phyloP scores from a whole-genome alignment of 176 grass and related monocot species.

The Miscanthus lutarioriparius region DNA sequence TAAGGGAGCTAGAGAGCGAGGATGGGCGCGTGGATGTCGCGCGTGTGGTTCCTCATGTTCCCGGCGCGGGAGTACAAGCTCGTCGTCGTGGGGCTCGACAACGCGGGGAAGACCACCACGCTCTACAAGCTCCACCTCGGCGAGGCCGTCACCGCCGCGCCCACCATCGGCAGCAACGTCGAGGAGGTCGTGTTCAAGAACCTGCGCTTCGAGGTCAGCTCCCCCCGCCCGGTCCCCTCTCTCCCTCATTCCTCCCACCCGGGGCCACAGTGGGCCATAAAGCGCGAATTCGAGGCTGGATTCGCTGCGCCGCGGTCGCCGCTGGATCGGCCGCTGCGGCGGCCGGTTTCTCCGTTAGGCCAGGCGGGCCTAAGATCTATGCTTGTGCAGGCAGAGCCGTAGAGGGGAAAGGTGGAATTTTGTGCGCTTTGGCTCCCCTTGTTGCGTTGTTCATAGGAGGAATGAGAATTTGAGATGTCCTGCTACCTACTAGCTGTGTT shows the following conservation, averaged over 20 bases:
- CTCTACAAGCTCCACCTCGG: slow-evolving; percentile 97
- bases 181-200: slow-evolving; percentile 99
- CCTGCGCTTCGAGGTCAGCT: slow-evolving; percentile 81
- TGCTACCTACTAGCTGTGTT: background rate
- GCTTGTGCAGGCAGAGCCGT: background rate
- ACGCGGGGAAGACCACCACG: slow-evolving; percentile 95
- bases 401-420: background rate
- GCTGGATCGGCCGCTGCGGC: background rate
- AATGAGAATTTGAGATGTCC: background rate
- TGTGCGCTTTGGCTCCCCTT: background rate
- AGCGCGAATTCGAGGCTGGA: background rate
- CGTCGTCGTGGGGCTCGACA: slow-evolving; percentile 92
- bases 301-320: background rate
- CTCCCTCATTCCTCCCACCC: background rate
- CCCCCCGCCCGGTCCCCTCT: background rate
- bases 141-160: slow-evolving; percentile 90
- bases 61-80: slow-evolving; percentile 99
- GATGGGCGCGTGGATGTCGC: slow-evolving; percentile 89
- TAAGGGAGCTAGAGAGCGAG: background rate
- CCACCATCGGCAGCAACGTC: slow-evolving; percentile 97
- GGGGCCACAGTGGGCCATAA: background rate
- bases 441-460: background rate
- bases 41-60: slow-evolving; percentile 97
- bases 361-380: slow-evolving; percentile 16
- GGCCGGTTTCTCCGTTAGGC: background rate